Evolutionary conservation across 23 red algal species (phyloP).

Genomic region (Cyanidium caldarium): DNA sequence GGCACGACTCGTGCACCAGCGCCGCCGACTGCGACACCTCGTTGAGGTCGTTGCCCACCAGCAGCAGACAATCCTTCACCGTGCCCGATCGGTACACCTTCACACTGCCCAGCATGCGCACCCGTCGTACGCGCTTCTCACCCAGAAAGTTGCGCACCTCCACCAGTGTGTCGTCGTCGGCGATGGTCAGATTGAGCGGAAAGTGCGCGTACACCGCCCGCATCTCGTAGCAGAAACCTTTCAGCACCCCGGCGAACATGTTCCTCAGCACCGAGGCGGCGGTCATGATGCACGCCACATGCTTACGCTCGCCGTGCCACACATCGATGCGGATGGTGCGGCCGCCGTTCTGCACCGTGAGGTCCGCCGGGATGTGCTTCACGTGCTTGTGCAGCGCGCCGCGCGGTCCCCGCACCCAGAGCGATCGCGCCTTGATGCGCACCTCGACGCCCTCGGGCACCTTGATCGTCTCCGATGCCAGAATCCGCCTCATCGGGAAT

Average conservation of each 20-base stretch:
- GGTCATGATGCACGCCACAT: slow-evolving; percentile 72
- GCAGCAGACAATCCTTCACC: slow-evolving; percentile 80
- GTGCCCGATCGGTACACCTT: slow-evolving; percentile 54
- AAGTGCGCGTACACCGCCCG: slow-evolving; percentile 98
- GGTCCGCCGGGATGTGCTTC: slow-evolving; percentile 40
- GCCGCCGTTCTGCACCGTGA: slow-evolving; percentile 38
- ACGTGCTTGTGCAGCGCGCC: slow-evolving; percentile 44
- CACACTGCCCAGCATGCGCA: slow-evolving; percentile 73
- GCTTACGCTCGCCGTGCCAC: slow-evolving; percentile 82
- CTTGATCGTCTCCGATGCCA: not conserved
- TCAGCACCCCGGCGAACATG: slow-evolving; percentile 65
- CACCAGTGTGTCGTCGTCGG: slow-evolving; percentile 56
- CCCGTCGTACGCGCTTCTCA: slow-evolving; percentile 82
- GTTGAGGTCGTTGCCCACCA: slow-evolving; percentile 84
- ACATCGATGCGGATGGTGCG: slow-evolving; percentile 71
- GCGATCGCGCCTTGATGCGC: slow-evolving; percentile 33
- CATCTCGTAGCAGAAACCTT: slow-evolving; percentile 89
- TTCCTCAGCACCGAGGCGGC: slow-evolving; percentile 70
- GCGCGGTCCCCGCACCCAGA: slow-evolving; percentile 67
- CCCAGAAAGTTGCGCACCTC: slow-evolving; percentile 98
- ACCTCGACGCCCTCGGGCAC: slow-evolving; percentile 35
- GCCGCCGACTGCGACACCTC: slow-evolving; percentile 86
- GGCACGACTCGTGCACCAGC: slow-evolving; percentile 78
- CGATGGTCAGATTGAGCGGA: slow-evolving; percentile 75
- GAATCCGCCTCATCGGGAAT: slow-evolving; percentile 3